These are phyloP conservation scores for Syzygium syzygioides DNA, from an alignment of 441 rosid genomes.

Conservation along the genomic window DNA sequence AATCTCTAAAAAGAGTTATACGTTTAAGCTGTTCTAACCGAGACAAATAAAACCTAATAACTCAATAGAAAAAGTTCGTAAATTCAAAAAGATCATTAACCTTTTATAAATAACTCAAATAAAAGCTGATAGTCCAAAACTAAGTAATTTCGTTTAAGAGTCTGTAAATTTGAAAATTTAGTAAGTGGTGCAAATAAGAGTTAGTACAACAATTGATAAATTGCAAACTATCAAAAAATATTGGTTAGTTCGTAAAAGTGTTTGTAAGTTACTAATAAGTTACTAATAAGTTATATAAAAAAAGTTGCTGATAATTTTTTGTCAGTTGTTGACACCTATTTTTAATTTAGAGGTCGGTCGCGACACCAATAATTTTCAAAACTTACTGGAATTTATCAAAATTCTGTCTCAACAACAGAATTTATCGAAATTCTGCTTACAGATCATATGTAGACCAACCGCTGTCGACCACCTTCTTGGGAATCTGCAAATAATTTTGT, in stretches of 20 bases:
- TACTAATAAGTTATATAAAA: no score
- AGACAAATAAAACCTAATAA: no score
- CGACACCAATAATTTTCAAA: not conserved
- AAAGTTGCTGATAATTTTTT: no score
- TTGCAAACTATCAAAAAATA: no score
- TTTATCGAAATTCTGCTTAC: not conserved
- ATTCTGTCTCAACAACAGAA: not conserved
- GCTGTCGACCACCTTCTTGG: not conserved
- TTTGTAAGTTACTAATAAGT: no score
- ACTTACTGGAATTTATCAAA: not conserved
- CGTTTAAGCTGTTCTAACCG: not conserved
- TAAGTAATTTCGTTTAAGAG: not conserved
- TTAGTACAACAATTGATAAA: no score
- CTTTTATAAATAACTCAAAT: not conserved
- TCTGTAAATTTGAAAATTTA: not conserved
- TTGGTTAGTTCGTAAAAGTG: no score
- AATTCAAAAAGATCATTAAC: not conserved
- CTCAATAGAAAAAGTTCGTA: no score
- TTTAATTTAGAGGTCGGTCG: no score
- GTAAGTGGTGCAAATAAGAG: not conserved
- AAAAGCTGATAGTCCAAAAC: not conserved
- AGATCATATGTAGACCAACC: not conserved
- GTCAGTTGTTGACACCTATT: no score
- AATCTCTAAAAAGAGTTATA: no score
- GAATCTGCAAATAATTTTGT: not conserved